These are phyloP conservation scores for Oidiodendron maius DNA, from an alignment of 495 filamentous ascomycete genomes.

Conservation along the genomic window DNA sequence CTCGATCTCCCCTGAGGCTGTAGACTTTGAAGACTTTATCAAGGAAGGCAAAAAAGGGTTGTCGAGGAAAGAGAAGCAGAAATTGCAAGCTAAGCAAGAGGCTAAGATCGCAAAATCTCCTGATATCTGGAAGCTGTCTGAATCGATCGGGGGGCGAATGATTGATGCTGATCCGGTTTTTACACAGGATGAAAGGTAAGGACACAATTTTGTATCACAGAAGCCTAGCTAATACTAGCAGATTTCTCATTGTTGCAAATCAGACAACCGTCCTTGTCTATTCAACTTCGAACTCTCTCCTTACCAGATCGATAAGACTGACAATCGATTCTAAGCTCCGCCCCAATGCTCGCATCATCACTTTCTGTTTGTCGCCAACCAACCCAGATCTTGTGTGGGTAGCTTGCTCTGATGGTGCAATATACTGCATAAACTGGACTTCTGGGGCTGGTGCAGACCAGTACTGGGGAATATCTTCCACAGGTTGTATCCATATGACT, in stretches of 20 bases:
- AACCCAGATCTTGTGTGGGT: conserved; percentile 61
- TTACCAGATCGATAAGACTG: conserved; percentile 56
- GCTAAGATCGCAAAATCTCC: neutral
- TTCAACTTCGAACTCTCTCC: conserved; percentile 71
- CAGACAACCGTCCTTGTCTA: conserved; percentile 68
- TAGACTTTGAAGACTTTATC: conserved; percentile 14
- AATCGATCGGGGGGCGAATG: conserved; percentile 62
- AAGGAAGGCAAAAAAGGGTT: neutral
- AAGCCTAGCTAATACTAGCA: conserved; percentile 43
- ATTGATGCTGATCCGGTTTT: conserved; percentile 72
- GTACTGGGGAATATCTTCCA: conserved; percentile 31
- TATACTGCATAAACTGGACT: conserved; percentile 75
- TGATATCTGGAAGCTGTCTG: conserved; percentile 48
- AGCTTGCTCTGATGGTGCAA: conserved; percentile 54
- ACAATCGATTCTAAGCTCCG: conserved; percentile 11
- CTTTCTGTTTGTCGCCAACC: conserved; percentile 53
- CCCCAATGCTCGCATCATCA: conserved; percentile 34
- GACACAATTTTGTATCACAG: conserved; percentile 8
- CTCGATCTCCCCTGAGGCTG: conserved; percentile 8
- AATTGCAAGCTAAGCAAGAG: neutral
- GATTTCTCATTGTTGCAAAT: conserved; percentile 58
- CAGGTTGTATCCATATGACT: conserved; percentile 35
- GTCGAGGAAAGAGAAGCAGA: neutral
- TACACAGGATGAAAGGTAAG: conserved; percentile 74
- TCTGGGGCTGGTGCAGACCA: conserved; percentile 42